Base-by-base conservation (phyloP, 805 yeast species). In the Isabelozyma pseudorhagii region DNA sequence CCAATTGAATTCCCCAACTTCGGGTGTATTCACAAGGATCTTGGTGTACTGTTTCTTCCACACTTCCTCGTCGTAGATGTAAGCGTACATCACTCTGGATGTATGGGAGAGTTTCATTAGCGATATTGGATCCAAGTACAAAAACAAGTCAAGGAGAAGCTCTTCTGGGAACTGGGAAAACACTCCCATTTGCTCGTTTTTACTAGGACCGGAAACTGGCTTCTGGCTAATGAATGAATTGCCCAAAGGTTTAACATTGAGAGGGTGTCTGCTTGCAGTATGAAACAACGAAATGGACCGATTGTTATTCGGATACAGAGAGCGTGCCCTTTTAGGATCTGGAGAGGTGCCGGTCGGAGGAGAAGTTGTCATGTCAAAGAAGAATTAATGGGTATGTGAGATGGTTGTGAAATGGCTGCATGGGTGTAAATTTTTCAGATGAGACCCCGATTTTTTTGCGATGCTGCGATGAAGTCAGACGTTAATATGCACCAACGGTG, bases 191-290 rank as follows among this genome's bases (percentile, higher is more conserved):
- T 79, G 77, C 17, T 63, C 49, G 6, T 51, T 51, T 39, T 60
- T 55, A 13, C 61, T 42, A 2, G 54, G 54, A 17, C 31, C 31
- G 4, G 55, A 53, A 28, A 54, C 46, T 52, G 48, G 11, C 42
- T 44, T 18, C 54, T 54, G 1, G 46, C 38, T 48, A 18, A 84
- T 58, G 25, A 80, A 66, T 3, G 79, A 74, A 58, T 89, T 89
- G 4, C 96, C 96, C n/a, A 79, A 67, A 0, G 96, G 96, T 59
- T 78, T 81, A 13, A 89, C 84, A 46, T 86, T 85, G 29, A 88
- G 66, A 1, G 96, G 96, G 60, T 89, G 96, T 46, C 73, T 71
- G 17, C 74, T 64, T 8, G 74, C 63, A 2, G 67, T 55, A 2
- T 73, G 53, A 11, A 49, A 53, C 6, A 63, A 48, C 6, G 62